Conservation (phyloP, 257 asterid genomes). For the Coffea canephora region DNA sequence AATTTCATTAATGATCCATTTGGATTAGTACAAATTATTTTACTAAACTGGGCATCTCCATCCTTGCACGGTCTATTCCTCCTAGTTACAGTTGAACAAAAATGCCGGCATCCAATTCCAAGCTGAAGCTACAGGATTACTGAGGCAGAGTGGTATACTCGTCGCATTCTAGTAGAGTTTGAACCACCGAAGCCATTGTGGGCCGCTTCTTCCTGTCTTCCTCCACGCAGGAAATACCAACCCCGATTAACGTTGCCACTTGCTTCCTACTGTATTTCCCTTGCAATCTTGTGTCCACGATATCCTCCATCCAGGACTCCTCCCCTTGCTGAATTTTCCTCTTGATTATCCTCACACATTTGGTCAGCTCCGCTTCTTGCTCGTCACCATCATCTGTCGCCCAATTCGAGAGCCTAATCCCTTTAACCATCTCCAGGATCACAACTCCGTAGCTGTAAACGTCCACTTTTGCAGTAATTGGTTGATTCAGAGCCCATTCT, state of each 20-base stretch:
- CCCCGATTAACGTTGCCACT: constrained; percentile 36
- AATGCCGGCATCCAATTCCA: no score
- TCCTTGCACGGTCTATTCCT: no score
- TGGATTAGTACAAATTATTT: no score
- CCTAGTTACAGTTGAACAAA: no score
- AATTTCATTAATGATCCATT: no score
- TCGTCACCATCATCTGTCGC: constrained; percentile 23
- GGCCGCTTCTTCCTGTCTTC: constrained; percentile 66
- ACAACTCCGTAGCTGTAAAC: constrained; percentile 44
- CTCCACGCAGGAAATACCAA: constrained; percentile 53
- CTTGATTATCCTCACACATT: constrained; percentile 28
- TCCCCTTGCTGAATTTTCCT: constrained; percentile 25
- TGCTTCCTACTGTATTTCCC: constrained; percentile 49
- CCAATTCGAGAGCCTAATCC: constrained; percentile 53
- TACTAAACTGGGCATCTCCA: no score
- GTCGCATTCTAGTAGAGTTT: constrained; percentile 44
- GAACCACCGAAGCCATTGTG: constrained; percentile 65
- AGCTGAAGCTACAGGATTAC: no score
- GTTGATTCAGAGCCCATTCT: constrained; percentile 40
- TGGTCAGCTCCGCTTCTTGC: constrained; percentile 32
- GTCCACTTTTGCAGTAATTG: constrained; percentile 43
- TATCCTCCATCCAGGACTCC: constrained; percentile 41
- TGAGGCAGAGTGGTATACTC: no score
- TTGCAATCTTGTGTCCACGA: constrained; percentile 59
- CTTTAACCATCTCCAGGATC: constrained; percentile 44